These are phyloP conservation scores for Thuidium tamariscinum DNA, from an alignment of 225 moss, liverwort and hornwort genomes.

Conservation along the genomic window DNA sequence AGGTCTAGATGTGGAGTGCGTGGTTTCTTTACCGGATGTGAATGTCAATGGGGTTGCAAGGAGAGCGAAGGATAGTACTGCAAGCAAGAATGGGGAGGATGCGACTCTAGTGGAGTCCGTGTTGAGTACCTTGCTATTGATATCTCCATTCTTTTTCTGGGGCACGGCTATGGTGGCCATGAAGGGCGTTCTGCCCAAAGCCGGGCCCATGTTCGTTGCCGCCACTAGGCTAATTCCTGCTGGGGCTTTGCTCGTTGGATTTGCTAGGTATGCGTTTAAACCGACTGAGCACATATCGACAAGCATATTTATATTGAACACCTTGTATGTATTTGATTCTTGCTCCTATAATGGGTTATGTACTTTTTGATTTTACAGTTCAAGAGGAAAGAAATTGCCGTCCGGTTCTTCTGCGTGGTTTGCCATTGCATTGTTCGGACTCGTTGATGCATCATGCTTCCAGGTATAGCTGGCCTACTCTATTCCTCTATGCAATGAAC, in stretches of 20 bases:
- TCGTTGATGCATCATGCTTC: conserved; percentile 88
- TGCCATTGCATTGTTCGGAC: conserved; percentile 74
- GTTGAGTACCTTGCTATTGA: conserved; percentile 63
- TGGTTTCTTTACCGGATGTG: conserved; percentile 4
- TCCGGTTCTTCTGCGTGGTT: conserved; percentile 68
- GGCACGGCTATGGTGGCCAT: conserved; percentile 99
- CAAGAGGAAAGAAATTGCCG: conserved; percentile 70
- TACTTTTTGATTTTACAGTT: conserved; percentile 7
- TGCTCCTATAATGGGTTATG: neutral
- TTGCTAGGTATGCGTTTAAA: conserved; percentile 18
- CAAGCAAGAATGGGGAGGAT: neutral
- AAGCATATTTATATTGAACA: neutral
- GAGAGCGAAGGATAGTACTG: conserved; percentile 8
- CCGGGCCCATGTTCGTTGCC: conserved; percentile 97
- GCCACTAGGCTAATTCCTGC: conserved; percentile 76
- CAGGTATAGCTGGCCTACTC: conserved; percentile 26
- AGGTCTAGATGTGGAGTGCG: conserved; percentile 48
- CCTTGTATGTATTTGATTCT: neutral
- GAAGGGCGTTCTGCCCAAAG: conserved; percentile 90
- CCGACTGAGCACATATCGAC: neutral
- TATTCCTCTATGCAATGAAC: neutral
- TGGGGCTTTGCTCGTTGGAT: conserved; percentile 76
- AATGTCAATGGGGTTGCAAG: conserved; percentile 4
- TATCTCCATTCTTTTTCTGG: conserved; percentile 97
- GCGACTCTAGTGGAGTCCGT: conserved; percentile 18